Evolutionary conservation across 257 asterid species (phyloP).

Genomic region (Anisodus tanguticus): DNA sequence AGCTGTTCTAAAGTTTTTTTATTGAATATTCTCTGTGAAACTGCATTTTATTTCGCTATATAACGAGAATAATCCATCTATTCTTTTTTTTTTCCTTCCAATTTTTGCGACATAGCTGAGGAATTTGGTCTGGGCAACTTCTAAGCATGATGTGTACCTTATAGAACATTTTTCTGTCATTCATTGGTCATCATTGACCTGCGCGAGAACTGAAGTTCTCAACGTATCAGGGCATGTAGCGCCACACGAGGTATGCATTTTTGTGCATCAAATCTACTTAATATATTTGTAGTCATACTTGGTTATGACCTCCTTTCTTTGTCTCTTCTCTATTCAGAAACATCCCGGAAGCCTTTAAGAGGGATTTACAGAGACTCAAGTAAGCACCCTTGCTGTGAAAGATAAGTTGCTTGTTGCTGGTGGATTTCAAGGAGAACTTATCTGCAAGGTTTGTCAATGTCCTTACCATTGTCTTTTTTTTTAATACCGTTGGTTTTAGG

Average conservation of each 20-base stretch:
- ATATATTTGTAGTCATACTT: background rate
- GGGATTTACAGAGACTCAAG: conserved; percentile 33
- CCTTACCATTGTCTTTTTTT: background rate
- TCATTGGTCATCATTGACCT: conserved; percentile 84
- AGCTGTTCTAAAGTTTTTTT: background rate
- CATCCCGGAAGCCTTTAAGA: conserved; percentile 91
- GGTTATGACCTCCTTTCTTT: background rate
- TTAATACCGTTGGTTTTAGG: background rate
- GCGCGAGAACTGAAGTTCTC: conserved; percentile 74
- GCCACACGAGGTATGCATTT: conserved; percentile 70
- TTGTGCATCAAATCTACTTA: background rate
- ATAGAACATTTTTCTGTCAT: conserved; percentile 78
- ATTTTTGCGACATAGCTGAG: conserved; percentile 62
- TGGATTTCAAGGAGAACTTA: conserved; percentile 92
- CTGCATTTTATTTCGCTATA: background rate
- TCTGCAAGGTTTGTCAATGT: conserved; percentile 64
- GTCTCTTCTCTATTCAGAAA: conserved; percentile 52
- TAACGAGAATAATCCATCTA: background rate
- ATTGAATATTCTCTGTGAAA: background rate
- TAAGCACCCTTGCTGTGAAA: too few species aligned
- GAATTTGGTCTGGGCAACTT: conserved; percentile 91
- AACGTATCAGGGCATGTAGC: conserved; percentile 85
- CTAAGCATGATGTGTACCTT: conserved; percentile 89
- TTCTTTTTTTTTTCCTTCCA: background rate
- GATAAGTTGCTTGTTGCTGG: conserved; percentile 45